Conservation (phyloP, 192 early-diverging fungal species). For the Phlyctochytrium planicorne region DNA sequence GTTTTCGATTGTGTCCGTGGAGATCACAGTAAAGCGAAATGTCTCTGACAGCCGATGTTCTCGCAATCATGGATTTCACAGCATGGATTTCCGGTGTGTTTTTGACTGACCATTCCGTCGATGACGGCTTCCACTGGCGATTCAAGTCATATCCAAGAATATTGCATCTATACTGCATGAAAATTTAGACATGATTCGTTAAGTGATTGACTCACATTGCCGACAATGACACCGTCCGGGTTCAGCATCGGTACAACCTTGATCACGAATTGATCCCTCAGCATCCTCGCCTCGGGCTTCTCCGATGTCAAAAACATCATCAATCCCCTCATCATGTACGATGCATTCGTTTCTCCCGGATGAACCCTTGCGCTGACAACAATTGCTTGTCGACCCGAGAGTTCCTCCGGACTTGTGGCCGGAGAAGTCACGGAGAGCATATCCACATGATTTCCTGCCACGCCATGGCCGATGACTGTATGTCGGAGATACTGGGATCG, state of each 20-base stretch:
- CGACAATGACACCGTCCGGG: constrained; percentile 45
- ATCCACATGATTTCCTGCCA: constrained; percentile 42
- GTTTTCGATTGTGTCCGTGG: constrained; percentile 48
- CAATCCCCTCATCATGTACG: constrained; percentile 44
- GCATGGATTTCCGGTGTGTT: constrained; percentile 27
- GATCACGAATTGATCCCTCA: constrained; percentile 37
- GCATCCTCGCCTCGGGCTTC: constrained; percentile 18
- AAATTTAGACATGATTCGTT: constrained; percentile 7
- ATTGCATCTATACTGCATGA: constrained; percentile 38
- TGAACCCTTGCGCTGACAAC: constrained; percentile 41
- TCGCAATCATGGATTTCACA: constrained; percentile 24
- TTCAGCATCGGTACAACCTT: constrained; percentile 51
- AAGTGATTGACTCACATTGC: constrained; percentile 20
- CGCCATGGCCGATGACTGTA: constrained; percentile 32
- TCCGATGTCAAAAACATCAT: constrained; percentile 29
- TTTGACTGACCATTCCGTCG: constrained; percentile 4
- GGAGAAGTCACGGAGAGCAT: constrained; percentile 30
- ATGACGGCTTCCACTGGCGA: constrained; percentile 34
- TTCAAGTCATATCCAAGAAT: constrained; percentile 47
- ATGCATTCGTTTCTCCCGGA: constrained; percentile 45
- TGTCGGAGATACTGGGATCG: constrained; percentile 26
- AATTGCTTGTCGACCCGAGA: constrained; percentile 25
- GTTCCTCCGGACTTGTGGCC: constrained; percentile 23
- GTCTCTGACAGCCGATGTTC: constrained; percentile 13
- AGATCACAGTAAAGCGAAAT: constrained; percentile 45